phyloP scores from a whole-genome alignment of 202 grass and related monocot species.

The Carex arenaria region DNA sequence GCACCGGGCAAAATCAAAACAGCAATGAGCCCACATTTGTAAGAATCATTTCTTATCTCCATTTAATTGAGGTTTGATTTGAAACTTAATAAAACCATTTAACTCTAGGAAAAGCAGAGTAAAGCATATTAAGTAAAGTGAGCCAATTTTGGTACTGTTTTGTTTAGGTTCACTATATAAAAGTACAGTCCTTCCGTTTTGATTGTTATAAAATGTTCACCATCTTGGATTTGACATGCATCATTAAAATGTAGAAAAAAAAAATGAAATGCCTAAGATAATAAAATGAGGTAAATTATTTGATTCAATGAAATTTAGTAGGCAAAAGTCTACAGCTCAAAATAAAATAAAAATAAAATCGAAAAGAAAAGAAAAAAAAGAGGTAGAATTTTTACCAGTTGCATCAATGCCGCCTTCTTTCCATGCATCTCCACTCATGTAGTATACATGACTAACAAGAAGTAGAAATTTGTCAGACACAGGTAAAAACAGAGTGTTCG shows the following conservation, averaged over 20 bases:
- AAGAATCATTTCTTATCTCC: neutral
- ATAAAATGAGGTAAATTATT: neutral
- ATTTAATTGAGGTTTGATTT: neutral
- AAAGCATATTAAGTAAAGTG: neutral
- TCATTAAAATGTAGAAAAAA: neutral
- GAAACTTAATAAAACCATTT: neutral
- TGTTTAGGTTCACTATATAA: neutral
- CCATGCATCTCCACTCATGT: slow-evolving; percentile 99
- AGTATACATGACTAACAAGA: slow-evolving; percentile 70
- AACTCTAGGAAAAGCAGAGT: neutral
- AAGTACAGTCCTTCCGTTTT: neutral
- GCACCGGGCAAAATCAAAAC: slow-evolving; percentile 19
- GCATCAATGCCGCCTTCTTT: slow-evolving; percentile 98
- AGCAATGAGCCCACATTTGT: neutral
- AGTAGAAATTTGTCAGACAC: slow-evolving; percentile 28
- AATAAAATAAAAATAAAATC: neutral
- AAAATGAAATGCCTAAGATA: neutral
- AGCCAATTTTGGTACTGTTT: neutral
- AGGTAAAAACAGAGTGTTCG: slow-evolving; percentile 1
- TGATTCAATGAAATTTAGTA: too few species aligned
- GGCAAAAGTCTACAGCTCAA: neutral
- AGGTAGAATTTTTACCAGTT: slow-evolving; percentile 52
- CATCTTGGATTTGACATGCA: neutral
- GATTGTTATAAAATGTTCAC: neutral
- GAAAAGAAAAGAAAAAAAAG: neutral